These are phyloP conservation scores for Rheum nobile DNA, from an alignment of 148 eudicot species.

Conservation along the genomic window DNA sequence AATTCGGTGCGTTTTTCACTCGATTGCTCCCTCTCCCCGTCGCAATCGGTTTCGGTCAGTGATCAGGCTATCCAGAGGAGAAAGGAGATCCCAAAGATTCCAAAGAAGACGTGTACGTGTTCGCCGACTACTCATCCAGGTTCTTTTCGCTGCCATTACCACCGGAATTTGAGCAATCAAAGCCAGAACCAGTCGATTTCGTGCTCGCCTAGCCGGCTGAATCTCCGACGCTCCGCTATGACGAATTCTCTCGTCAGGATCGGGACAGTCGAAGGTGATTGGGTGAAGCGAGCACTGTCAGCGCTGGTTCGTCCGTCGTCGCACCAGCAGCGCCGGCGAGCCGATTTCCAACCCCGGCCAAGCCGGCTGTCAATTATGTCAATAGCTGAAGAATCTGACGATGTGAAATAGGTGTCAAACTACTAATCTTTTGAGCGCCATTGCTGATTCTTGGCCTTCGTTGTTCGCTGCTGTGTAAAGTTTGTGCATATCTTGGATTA, in stretches of 20 bases:
- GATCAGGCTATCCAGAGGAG: slow-evolving; percentile 6
- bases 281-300: slow-evolving; percentile 41
- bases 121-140: slow-evolving; percentile 42
- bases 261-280: slow-evolving; percentile 66
- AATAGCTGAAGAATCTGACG: slow-evolving; percentile 9
- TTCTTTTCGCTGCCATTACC: slow-evolving; percentile 32
- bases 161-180: slow-evolving; percentile 10
- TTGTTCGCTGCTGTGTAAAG: background rate
- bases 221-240: slow-evolving; percentile 55
- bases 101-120: slow-evolving; percentile 30
- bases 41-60: slow-evolving; percentile 12
- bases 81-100: slow-evolving; percentile 2
- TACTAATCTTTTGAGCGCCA: background rate
- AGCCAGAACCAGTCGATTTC: slow-evolving; percentile 9
- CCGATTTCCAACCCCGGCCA: slow-evolving; percentile 21
- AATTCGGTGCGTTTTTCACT: slow-evolving; percentile 32
- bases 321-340: slow-evolving; percentile 31
- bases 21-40: slow-evolving; percentile 11
- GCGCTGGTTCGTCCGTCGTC: slow-evolving; percentile 49
- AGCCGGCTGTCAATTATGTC: slow-evolving; percentile 32
- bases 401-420: background rate
- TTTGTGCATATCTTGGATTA: background rate
- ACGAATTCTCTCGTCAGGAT: slow-evolving; percentile 60
- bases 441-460: background rate
- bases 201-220: slow-evolving; percentile 27